phyloP scores from a whole-genome alignment of 73 alveolate genomes.

The Paramecium octaurelia region DNA sequence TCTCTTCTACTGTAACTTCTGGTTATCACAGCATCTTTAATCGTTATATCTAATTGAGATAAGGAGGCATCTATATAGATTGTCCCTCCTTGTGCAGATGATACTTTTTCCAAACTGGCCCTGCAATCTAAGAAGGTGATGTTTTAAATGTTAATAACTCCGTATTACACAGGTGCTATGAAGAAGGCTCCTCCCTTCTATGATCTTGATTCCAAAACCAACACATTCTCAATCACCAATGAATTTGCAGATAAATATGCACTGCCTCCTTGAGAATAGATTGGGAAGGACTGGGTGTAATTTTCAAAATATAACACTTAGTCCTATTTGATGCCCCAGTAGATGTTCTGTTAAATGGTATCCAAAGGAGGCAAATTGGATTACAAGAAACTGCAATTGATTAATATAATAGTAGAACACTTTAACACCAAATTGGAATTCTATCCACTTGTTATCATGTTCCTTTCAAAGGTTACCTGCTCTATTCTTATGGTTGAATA shows the following conservation, averaged over 20 bases:
- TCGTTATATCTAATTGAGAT: not conserved
- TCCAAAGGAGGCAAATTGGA: not conserved
- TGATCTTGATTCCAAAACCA: not conserved
- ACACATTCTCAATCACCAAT: not conserved
- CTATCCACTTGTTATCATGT: not conserved
- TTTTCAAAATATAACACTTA: not conserved
- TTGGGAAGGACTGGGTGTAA: not conserved
- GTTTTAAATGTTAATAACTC: not conserved
- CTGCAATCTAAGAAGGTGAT: not conserved
- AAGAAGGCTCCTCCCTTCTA: not conserved
- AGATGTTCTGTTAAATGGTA: not conserved
- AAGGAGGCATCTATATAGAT: not conserved
- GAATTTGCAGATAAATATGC: not conserved
- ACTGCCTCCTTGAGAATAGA: not conserved
- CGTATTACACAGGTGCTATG: not conserved
- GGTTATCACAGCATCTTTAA: not conserved
- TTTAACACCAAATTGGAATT: not conserved
- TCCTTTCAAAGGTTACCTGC: not conserved
- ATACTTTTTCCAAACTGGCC: not conserved
- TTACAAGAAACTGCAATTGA: not conserved
- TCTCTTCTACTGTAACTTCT: not conserved
- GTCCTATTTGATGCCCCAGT: not conserved
- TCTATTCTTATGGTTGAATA: not conserved
- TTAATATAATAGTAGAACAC: not conserved
- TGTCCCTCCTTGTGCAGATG: conserved; percentile 1